Percentiles rank a stretch among this genome's conserved stretches.
Evolutionary conservation across 768 basidiomycete genomes (phyloP).

Genomic region (Lentinula aciculospora): DNA sequence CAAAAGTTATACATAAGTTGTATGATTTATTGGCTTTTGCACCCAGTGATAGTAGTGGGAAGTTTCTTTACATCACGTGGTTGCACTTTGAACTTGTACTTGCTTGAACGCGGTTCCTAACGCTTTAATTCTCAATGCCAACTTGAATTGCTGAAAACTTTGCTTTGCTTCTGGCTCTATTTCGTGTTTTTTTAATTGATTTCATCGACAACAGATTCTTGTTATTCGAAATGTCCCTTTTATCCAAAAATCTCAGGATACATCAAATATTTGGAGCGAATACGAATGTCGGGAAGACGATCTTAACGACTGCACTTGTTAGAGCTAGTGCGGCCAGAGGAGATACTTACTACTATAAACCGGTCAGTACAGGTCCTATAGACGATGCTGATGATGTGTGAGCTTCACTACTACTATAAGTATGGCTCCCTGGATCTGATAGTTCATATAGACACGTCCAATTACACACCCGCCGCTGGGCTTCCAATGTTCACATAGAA

Average conservation of each 20-base stretch:
- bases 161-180: too few species aligned
- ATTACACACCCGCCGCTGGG: slow-evolving; percentile 38
- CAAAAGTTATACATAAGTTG: too few species aligned
- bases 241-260: slow-evolving; percentile 80
- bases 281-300: slow-evolving; percentile 91
- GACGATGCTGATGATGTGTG: slow-evolving; percentile 85
- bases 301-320: slow-evolving; percentile 79
- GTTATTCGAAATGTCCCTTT: slow-evolving; percentile 54
- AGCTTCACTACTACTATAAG: slow-evolving; percentile 11
- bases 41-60: too few species aligned
- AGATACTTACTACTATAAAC: slow-evolving; percentile 72
- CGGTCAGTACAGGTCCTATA: slow-evolving; percentile 82
- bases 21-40: too few species aligned
- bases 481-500: slow-evolving; percentile 43
- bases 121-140: too few species aligned
- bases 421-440: too few species aligned
- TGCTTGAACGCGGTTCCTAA: too few species aligned
- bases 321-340: slow-evolving; percentile 53
- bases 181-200: too few species aligned
- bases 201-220: slow-evolving; percentile 12
- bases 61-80: too few species aligned
- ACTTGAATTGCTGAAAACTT: too few species aligned
- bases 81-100: too few species aligned
- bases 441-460: slow-evolving; percentile 60
- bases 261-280: slow-evolving; percentile 95